phyloP scores from a whole-genome alignment of 2,329 filamentous ascomycete genomes.

The Zymoseptoria pseudotritici region DNA sequence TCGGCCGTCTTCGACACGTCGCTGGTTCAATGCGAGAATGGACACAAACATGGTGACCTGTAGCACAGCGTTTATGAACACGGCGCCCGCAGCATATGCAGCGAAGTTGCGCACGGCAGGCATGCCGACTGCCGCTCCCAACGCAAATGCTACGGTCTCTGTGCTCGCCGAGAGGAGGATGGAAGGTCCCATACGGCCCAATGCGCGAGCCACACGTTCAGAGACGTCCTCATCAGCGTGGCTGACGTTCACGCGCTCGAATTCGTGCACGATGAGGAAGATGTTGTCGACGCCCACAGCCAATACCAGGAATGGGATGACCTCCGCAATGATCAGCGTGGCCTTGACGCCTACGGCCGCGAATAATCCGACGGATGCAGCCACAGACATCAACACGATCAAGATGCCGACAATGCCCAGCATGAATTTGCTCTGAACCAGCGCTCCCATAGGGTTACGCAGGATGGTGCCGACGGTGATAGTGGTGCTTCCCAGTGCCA shows the following conservation, averaged over 20 bases:
- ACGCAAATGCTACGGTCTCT: slow-evolving; percentile 85
- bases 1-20: slow-evolving; percentile 76
- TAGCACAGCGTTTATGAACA: slow-evolving; percentile 92
- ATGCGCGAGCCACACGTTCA: slow-evolving; percentile 72
- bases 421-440: slow-evolving; percentile 95
- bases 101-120: slow-evolving; percentile 97
- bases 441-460: slow-evolving; percentile 70
- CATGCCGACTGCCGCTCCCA: slow-evolving; percentile 94
- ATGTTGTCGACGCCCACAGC: slow-evolving; percentile 98
- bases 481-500: slow-evolving; percentile 83
- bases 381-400: slow-evolving; percentile 96
- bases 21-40: slow-evolving; percentile 83
- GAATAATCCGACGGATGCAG: slow-evolving; percentile 88
- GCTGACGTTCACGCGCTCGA: slow-evolving; percentile 87
- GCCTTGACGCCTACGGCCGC: slow-evolving; percentile 88
- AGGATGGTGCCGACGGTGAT: slow-evolving; percentile 69
- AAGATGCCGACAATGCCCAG: slow-evolving; percentile 89
- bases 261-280: slow-evolving; percentile 96
- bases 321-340: slow-evolving; percentile 94
- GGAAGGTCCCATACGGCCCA: slow-evolving; percentile 95
- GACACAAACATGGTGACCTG: slow-evolving; percentile 97
- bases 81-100: slow-evolving; percentile 88
- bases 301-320: slow-evolving; percentile 93
- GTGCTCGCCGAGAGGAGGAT: slow-evolving; percentile 93
- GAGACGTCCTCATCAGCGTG: slow-evolving; percentile 85